Conservation (phyloP, 805 yeast genomes). For the Nakazawaea sp. region DNA sequence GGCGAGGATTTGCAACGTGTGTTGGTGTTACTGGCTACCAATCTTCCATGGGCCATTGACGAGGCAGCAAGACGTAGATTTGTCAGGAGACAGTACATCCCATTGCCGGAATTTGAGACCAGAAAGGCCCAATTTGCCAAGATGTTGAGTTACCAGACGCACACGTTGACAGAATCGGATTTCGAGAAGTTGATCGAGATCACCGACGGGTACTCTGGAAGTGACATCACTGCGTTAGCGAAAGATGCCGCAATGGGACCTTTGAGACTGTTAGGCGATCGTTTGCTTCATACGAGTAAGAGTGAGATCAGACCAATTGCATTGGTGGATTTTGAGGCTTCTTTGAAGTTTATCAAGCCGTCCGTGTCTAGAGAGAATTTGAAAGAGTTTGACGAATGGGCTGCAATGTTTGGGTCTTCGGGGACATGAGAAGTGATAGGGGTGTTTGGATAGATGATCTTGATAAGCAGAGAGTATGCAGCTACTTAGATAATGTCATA, state of each 20-base stretch:
- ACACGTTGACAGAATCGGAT: conserved; percentile 60
- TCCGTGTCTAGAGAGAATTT: conserved; percentile 84
- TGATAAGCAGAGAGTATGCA: too few species aligned
- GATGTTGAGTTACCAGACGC: conserved; percentile 64
- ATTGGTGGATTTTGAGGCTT: conserved; percentile 64
- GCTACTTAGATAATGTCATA: too few species aligned
- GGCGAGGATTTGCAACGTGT: conserved; percentile 58
- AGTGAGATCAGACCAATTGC: conserved; percentile 74
- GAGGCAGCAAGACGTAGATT: conserved; percentile 95
- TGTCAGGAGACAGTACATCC: conserved; percentile 87
- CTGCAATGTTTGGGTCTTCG: conserved; percentile 75
- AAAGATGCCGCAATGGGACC: conserved; percentile 99
- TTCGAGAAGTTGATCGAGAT: conserved; percentile 49
- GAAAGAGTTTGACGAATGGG: conserved; percentile 82
- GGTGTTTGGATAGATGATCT: too few species aligned
- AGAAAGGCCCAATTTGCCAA: conserved; percentile 63
- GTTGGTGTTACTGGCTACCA: conserved; percentile 89
- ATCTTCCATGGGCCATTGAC: conserved; percentile 94
- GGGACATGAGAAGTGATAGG: too few species aligned
- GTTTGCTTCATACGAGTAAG: conserved; percentile 59
- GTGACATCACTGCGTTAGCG: conserved; percentile 88
- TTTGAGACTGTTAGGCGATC: conserved; percentile 80
- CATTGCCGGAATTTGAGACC: conserved; percentile 85
- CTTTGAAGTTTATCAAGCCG: conserved; percentile 77
- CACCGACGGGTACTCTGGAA: conserved; percentile 86